A percentile compares a stretch with the other conserved stretches of the same genome.
Conservation (phyloP, 1,284 basidiomycete species). For the Tetrapyrgos nigripes region DNA sequence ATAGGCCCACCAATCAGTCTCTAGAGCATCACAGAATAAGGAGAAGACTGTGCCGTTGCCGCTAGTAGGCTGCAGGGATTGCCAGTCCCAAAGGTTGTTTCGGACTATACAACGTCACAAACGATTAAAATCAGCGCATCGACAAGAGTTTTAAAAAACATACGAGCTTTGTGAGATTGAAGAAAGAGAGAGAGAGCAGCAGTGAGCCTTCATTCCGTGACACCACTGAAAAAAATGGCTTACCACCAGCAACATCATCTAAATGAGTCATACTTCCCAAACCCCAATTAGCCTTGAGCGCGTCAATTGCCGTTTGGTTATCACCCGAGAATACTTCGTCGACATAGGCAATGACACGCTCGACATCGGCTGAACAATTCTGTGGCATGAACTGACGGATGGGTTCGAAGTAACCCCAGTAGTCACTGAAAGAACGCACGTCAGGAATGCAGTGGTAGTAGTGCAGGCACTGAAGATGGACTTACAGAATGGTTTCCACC, state of each 20-base stretch:
- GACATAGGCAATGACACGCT: constrained; percentile 67
- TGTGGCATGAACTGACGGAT: constrained; percentile 71
- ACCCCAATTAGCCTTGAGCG: constrained; percentile 64
- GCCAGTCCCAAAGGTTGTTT: constrained; percentile 71
- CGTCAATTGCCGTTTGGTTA: constrained; percentile 51
- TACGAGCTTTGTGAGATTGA: no score
- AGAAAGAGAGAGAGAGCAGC: no score
- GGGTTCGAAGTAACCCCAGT: constrained; percentile 76
- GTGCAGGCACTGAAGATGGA: constrained; percentile 33
- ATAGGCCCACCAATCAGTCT: no score
- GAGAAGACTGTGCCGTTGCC: constrained; percentile 61
- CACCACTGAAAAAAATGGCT: no score
- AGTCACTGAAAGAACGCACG: constrained; percentile 50
- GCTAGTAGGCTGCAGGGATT: constrained; percentile 55
- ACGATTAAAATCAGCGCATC: no score
- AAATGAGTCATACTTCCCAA: constrained; percentile 61
- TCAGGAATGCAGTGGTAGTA: background rate
- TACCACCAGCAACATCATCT: constrained; percentile 70
- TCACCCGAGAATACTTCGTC: constrained; percentile 59
- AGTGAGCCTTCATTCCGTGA: no score
- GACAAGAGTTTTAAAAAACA: no score
- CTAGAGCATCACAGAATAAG: constrained; percentile 75
- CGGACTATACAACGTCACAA: no score
- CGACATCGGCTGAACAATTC: constrained; percentile 76
- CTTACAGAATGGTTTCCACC: constrained; percentile 65